phyloP scores from a whole-genome alignment of 2,329 filamentous ascomycete genomes.

The Scortechinia acanthostroma region DNA sequence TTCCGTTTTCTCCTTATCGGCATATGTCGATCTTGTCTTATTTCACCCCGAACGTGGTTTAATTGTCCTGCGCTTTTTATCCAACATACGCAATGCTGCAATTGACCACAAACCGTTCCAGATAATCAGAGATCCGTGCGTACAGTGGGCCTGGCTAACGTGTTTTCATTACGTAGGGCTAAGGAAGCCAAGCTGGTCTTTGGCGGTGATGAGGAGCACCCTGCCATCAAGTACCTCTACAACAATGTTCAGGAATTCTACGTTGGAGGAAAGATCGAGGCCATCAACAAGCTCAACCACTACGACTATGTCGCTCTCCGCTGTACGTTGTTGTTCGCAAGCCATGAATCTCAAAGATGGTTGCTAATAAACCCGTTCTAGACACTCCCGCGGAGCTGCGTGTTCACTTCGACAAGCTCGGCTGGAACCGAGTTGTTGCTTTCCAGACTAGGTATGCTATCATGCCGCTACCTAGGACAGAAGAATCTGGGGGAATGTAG shows the following conservation, averaged over 20 bases:
- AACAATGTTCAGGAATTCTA: slow-evolving; percentile 79
- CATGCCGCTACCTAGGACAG: too few relatives aligned
- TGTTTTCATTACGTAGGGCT: slow-evolving; percentile 39
- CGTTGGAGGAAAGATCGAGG: slow-evolving; percentile 91
- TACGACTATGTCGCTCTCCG: slow-evolving; percentile 97
- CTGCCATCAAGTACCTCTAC: slow-evolving; percentile 84
- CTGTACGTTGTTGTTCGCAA: slow-evolving; percentile 47
- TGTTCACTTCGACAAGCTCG: slow-evolving; percentile 97
- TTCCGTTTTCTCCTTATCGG: slow-evolving; percentile 7
- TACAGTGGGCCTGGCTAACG: slow-evolving; percentile 17
- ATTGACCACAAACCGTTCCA: slow-evolving; percentile 1
- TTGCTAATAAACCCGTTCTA: slow-evolving; percentile 18
- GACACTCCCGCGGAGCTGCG: slow-evolving; percentile 91
- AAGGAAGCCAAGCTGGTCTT: slow-evolving; percentile 93
- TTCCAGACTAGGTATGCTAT: slow-evolving; percentile 99
- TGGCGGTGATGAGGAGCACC: slow-evolving; percentile 83
- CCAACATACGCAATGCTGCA: too few relatives aligned
- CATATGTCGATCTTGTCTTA: too few relatives aligned
- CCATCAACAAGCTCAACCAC: slow-evolving; percentile 89
- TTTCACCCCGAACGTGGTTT: too few relatives aligned
- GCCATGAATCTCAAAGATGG: too few relatives aligned
- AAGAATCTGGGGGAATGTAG: too few relatives aligned
- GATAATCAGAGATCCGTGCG: not conserved
- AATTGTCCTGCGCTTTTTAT: too few relatives aligned
- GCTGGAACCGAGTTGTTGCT: slow-evolving; percentile 93